phyloP scores from a whole-genome alignment of 2,329 filamentous ascomycete species.

The Hysterium pulicare region DNA sequence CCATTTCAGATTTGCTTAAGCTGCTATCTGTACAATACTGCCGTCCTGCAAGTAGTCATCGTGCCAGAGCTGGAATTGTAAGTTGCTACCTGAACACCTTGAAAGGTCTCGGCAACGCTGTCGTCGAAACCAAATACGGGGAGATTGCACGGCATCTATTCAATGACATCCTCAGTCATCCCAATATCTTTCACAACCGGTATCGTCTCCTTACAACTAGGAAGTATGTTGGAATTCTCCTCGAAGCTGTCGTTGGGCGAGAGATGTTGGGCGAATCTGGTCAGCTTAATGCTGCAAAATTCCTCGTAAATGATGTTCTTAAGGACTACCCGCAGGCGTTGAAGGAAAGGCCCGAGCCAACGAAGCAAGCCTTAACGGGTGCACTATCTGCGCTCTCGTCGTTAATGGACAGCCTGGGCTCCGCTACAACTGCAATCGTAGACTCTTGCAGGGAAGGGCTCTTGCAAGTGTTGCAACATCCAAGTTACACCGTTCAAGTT shows the following conservation, averaged over 20 bases:
- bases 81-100: conserved; percentile 84
- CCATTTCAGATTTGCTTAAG: conserved; percentile 72
- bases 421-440: conserved; percentile 73
- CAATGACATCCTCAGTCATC: conserved; percentile 72
- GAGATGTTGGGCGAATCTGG: conserved; percentile 85
- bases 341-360: conserved; percentile 82
- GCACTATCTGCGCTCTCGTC: conserved; percentile 76
- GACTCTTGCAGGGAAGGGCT: conserved; percentile 83
- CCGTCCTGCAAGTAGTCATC: conserved; percentile 73
- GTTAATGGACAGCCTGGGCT: conserved; percentile 75
- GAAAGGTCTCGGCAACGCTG: conserved; percentile 71
- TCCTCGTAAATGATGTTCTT: conserved; percentile 79
- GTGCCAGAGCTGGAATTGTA: conserved; percentile 75
- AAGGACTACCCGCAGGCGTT: conserved; percentile 92
- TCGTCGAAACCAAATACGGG: conserved; percentile 79
- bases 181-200: conserved; percentile 74
- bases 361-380: conserved; percentile 78
- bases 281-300: conserved; percentile 76
- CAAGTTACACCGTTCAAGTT: conserved; percentile 93
- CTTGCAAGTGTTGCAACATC: conserved; percentile 86
- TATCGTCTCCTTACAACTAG: conserved; percentile 83
- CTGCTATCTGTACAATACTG: conserved; percentile 79
- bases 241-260: conserved; percentile 78
- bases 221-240: conserved; percentile 76
- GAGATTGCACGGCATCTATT: conserved; percentile 79